Conservation (phyloP, 2,329 filamentous ascomycete species). For the Aspergillus quadrilineatus region DNA sequence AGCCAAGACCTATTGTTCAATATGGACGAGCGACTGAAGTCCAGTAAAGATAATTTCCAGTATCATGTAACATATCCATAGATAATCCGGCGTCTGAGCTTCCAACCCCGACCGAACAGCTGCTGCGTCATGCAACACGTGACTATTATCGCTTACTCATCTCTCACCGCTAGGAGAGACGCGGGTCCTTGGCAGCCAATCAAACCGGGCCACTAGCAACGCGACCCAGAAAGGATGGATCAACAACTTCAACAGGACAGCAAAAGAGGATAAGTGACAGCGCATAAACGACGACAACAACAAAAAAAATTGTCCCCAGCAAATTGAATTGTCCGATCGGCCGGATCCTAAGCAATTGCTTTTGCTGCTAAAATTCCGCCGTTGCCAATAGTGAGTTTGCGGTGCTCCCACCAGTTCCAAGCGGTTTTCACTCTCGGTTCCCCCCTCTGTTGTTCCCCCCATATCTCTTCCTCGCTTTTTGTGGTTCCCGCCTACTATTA, state of each 20-base stretch:
- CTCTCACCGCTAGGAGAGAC: slow-evolving; percentile 23
- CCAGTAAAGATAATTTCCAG: background rate
- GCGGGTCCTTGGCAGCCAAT: slow-evolving; percentile 27
- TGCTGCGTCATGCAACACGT: slow-evolving; percentile 13
- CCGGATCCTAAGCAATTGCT: slow-evolving; percentile 13
- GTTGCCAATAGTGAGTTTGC: slow-evolving; percentile 15
- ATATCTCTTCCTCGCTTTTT: slow-evolving; percentile 21
- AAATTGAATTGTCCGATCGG: slow-evolving; percentile 40
- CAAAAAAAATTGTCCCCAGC: slow-evolving; percentile 42
- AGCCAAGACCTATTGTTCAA: background rate
- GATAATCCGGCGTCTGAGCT: background rate
- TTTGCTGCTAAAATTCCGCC: slow-evolving; percentile 9
- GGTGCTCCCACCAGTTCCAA: slow-evolving; percentile 19
- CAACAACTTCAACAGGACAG: slow-evolving; percentile 26
- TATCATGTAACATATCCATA: background rate
- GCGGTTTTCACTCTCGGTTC: slow-evolving; percentile 9
- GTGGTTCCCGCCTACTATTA: slow-evolving; percentile 21
- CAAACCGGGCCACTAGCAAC: slow-evolving; percentile 22
- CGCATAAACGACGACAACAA: slow-evolving; percentile 34
- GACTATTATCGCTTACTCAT: slow-evolving; percentile 20
- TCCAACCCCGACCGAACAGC: background rate
- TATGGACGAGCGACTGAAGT: background rate
- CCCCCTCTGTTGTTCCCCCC: slow-evolving; percentile 12
- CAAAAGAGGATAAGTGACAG: slow-evolving; percentile 24
- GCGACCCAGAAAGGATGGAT: slow-evolving; percentile 39